Evolutionary conservation across 176 grass and related monocot genomes (phyloP).

Genomic region (Calamus simplicifolius): DNA sequence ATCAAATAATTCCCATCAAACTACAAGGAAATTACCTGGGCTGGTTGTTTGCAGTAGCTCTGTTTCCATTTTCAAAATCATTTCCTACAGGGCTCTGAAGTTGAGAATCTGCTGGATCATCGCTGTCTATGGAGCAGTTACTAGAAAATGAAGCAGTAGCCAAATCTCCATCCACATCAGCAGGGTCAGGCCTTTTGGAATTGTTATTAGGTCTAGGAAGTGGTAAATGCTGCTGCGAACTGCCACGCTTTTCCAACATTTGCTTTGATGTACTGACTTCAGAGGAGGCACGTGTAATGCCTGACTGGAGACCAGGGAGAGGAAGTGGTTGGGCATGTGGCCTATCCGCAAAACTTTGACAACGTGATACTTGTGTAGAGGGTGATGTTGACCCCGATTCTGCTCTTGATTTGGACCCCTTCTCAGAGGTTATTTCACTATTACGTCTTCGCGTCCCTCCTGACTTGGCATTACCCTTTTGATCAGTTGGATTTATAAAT

Average conservation of each 20-base stretch:
- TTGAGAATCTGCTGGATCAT: constrained; percentile 66
- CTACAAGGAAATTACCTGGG: constrained; percentile 20
- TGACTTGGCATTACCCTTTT: too few species aligned
- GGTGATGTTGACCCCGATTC: too few species aligned
- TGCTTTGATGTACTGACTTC: constrained; percentile 16
- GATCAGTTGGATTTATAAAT: too few species aligned
- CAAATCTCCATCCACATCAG: constrained; percentile 46
- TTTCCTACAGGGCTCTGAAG: constrained; percentile 68
- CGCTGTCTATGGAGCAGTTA: constrained; percentile 79
- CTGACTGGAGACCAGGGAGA: too few species aligned
- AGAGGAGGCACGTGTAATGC: constrained; percentile 8
- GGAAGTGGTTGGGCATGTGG: too few species aligned
- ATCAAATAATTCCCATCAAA: constrained; percentile 10
- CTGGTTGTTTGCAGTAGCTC: constrained; percentile 30
- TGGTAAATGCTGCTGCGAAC: constrained; percentile 26
- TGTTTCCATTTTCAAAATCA: constrained; percentile 55
- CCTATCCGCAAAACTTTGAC: too few species aligned
- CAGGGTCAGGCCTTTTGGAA: constrained; percentile 44
- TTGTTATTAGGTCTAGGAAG: constrained; percentile 52
- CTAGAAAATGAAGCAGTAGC: constrained; percentile 78
- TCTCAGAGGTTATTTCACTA: too few species aligned
- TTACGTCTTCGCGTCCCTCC: too few species aligned
- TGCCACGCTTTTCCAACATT: background rate
- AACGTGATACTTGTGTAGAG: too few species aligned
- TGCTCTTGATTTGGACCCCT: too few species aligned